phyloP scores from a whole-genome alignment of 169 alveolate genomes.

The Toxoplasma gondii region DNA sequence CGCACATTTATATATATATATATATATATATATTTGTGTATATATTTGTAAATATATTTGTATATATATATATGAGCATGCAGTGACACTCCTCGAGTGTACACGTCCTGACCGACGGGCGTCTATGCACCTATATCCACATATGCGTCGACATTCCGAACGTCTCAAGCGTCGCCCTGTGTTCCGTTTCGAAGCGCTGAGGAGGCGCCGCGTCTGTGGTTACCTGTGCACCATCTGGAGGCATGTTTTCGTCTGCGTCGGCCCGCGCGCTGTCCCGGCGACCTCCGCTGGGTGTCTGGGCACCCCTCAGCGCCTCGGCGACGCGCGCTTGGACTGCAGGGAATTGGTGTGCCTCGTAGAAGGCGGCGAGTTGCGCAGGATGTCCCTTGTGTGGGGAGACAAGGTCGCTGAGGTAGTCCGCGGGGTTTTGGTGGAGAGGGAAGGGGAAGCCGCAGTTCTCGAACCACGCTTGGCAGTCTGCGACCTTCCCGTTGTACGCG shows the following conservation, averaged over 20 bases:
- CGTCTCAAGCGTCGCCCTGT: too few species aligned
- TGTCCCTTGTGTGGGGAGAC: constrained; percentile 28
- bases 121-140: too few species aligned
- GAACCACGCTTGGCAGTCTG: constrained; percentile 71
- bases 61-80: too few species aligned
- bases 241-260: too few species aligned
- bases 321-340: constrained; percentile 39
- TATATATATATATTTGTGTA: background rate
- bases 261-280: too few species aligned
- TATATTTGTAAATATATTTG: background rate
- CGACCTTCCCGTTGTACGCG: constrained; percentile 77
- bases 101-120: too few species aligned
- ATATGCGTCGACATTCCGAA: too few species aligned
- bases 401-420: constrained; percentile 67
- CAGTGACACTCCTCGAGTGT: too few species aligned
- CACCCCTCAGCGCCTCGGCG: background rate
- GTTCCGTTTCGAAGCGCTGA: too few species aligned
- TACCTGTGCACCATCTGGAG: too few species aligned
- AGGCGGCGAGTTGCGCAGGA: constrained; percentile 38
- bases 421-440: constrained; percentile 75
- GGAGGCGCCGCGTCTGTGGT: too few species aligned
- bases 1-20: background rate
- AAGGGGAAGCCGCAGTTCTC: constrained; percentile 65
- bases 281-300: too few species aligned
- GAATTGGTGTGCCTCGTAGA: constrained; percentile 35